phyloP scores from a whole-genome alignment of 225 moss, liverwort and hornwort genomes.

The Lunularia cruciata region DNA sequence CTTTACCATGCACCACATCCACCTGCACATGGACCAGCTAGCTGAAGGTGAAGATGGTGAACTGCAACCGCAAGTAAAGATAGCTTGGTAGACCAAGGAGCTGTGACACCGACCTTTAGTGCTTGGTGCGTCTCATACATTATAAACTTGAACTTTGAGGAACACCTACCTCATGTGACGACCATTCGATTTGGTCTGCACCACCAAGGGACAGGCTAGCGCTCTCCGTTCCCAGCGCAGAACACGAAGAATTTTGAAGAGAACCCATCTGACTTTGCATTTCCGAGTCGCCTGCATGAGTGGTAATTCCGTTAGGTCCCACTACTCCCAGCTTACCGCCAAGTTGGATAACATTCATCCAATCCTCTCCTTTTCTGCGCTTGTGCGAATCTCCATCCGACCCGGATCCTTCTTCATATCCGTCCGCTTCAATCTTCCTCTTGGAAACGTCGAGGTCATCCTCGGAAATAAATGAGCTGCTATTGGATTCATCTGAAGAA shows the following conservation, averaged over 20 bases:
- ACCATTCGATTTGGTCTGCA: background rate
- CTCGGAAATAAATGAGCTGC: slow-evolving; percentile 5
- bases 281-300: background rate
- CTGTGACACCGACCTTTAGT: no score
- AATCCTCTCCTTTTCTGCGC: slow-evolving; percentile 47
- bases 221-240: background rate
- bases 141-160: background rate
- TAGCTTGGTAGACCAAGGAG: no score
- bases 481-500: slow-evolving; percentile 17
- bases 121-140: background rate
- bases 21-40: no score
- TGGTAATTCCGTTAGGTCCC: slow-evolving; percentile 20
- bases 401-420: slow-evolving; percentile 11
- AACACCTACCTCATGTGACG: slow-evolving; percentile 8
- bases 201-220: background rate
- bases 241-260: background rate
- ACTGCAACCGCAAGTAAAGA: no score
- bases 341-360: slow-evolving; percentile 70
- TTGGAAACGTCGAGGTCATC: background rate
- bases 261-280: background rate
- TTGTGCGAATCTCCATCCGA: slow-evolving; percentile 35
- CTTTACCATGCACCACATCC: no score
- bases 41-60: no score
- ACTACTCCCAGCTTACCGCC: slow-evolving; percentile 62
- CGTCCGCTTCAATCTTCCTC: background rate